phyloP scores from a whole-genome alignment of 768 basidiomycete genomes.

The Cystofilobasidium macerans region DNA sequence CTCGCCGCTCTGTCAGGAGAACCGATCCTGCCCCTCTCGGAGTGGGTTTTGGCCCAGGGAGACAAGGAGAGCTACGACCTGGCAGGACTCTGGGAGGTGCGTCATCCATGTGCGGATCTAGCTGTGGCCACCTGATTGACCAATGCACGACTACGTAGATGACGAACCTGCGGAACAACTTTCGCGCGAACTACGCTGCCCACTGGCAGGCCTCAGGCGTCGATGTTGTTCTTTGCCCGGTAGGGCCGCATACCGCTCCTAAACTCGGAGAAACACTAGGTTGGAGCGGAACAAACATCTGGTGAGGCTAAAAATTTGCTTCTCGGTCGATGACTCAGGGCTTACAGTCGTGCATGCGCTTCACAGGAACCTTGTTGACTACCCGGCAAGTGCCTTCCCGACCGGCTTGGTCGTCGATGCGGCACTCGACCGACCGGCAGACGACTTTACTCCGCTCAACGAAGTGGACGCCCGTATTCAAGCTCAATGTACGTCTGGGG shows the following conservation, averaged over 20 bases:
- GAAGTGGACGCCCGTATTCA: not conserved
- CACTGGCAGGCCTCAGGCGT: not conserved
- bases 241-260: not conserved
- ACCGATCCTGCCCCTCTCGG: not conserved
- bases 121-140: not conserved
- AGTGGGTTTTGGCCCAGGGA: not conserved
- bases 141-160: not conserved
- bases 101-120: not conserved
- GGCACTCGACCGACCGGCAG: slow-evolving; percentile 22
- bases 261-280: not conserved
- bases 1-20: not conserved
- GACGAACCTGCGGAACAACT: not conserved
- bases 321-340: not conserved
- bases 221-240: not conserved
- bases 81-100: not conserved
- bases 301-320: not conserved
- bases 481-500: not conserved
- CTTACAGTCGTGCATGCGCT: too few species aligned
- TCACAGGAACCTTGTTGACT: slow-evolving; percentile 32
- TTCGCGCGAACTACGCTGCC: not conserved
- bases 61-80: not conserved
- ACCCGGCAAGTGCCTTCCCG: slow-evolving; percentile 31
- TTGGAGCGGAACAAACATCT: not conserved
- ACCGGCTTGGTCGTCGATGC: slow-evolving; percentile 26
- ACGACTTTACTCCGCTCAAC: slow-evolving; percentile 12